phyloP scores from a whole-genome alignment of 495 filamentous ascomycete genomes.

The Chaetomium fimeti region DNA sequence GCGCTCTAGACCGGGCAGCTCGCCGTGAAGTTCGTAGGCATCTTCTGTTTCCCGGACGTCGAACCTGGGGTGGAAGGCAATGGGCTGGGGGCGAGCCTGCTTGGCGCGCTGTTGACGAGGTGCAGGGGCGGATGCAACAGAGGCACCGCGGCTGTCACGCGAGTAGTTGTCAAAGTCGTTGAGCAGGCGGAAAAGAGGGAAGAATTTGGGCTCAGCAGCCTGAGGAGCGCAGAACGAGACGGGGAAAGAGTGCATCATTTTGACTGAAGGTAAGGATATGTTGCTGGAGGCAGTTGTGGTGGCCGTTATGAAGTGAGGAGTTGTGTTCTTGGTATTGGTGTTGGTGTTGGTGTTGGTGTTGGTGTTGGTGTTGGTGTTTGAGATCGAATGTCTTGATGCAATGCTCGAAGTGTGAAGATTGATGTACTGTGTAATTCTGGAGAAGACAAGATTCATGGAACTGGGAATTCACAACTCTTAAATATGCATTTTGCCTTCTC shows the following conservation, averaged over 20 bases:
- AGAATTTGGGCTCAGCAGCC: constrained; percentile 51
- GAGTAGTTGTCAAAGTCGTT: constrained; percentile 68
- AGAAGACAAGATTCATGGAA: constrained; percentile 16
- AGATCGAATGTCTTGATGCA: neutral
- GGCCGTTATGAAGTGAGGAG: neutral
- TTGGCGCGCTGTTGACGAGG: constrained; percentile 14
- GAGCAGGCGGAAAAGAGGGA: constrained; percentile 70
- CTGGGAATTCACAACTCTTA: constrained; percentile 11
- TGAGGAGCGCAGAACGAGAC: constrained; percentile 53
- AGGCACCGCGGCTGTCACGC: constrained; percentile 30
- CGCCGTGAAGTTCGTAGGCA: constrained; percentile 79
- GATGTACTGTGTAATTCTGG: neutral
- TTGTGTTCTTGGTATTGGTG: neutral
- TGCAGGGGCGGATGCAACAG: neutral
- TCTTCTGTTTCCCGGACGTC: constrained; percentile 70
- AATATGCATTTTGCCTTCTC: constrained; percentile 1
- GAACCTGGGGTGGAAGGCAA: constrained; percentile 53
- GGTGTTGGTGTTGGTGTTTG: neutral
- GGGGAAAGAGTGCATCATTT: constrained; percentile 69
- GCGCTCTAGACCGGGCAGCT: constrained; percentile 80
- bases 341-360: neutral
- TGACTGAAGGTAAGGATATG: neutral
- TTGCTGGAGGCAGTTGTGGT: neutral
- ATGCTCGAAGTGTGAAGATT: constrained; percentile 4
- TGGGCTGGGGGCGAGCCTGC: constrained; percentile 30